Evolutionary conservation across 495 filamentous ascomycete species (phyloP), one percentile per base, ranked within the genome.

Genomic region (Aspergillus wentii): DNA sequence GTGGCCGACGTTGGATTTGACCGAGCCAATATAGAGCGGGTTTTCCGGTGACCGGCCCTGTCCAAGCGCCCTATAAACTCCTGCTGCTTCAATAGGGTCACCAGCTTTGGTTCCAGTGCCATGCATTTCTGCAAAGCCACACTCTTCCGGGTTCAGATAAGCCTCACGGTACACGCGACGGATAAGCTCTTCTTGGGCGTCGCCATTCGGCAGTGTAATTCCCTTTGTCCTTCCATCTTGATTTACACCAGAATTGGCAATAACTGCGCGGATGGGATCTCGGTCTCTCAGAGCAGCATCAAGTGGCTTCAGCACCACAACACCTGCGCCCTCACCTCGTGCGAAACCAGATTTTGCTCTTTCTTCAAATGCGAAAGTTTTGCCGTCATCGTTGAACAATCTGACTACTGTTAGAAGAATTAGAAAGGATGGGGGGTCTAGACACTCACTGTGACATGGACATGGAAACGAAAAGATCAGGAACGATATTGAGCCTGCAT

Each of bases 221-320:
- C 64, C 66, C 9, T 38, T 30, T 9, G 68, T 74, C 6, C 64
- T 71, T 8, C 78, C 78, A 56, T 84, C 78, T 41, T 80, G 58
- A 17, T 68, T 66, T 16, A 51, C 43, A 2, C 48, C 56, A 0
- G 51, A 54, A 13, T 54, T 47, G 9, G 55, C 52, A 27, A 62
- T 57, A 2, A 71, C 46, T 2, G 64, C 68, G 2, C 66, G 61
- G 18, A 78, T 67, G 0, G 55, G 44, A 49, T 77, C 66, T 6
- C 60, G 61, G 23, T 70, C 60, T 17, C 39, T 32, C 3, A 74
- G 23, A 0, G 72, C 72, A 7, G 49, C 50, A 7, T 44, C 21
- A 5, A 72, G 35, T 4, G 47, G 58, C 38, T 74, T 73, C 11
- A 76, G 35, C 2, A 69, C 41, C 1, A 76, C 25, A 4, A 57